A percentile compares a stretch with the other conserved stretches of the same genome.
Conservation (phyloP, 2,329 filamentous ascomycete species). For the Nemania bipapillata region DNA sequence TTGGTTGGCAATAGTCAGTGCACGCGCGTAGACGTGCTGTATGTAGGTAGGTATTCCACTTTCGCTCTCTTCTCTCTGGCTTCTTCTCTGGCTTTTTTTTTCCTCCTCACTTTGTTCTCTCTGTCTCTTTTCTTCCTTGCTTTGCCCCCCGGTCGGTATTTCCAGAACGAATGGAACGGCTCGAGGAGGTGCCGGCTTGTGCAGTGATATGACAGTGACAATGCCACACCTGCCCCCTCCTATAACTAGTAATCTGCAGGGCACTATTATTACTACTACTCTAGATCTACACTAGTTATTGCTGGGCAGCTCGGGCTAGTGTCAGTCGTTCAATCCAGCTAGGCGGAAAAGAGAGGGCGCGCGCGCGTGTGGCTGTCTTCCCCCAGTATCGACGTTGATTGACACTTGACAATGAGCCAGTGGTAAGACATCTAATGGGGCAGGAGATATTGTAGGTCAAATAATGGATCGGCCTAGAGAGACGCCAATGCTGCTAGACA, state of each 20-base stretch:
- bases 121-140: neutral
- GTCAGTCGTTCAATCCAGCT: slow-evolving; percentile 17
- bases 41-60: slow-evolving; percentile 4
- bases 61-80: neutral
- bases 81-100: neutral
- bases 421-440: neutral
- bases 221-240: slow-evolving; percentile 13
- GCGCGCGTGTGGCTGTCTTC: slow-evolving; percentile 15
- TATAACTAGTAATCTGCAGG: slow-evolving; percentile 36
- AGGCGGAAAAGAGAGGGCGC: slow-evolving; percentile 31
- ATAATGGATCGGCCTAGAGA: neutral
- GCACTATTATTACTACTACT: slow-evolving; percentile 32
- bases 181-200: slow-evolving; percentile 14
- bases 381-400: slow-evolving; percentile 6
- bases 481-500: neutral
- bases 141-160: slow-evolving; percentile 16
- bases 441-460: neutral
- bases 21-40: neutral
- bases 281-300: slow-evolving; percentile 24
- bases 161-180: slow-evolving; percentile 8
- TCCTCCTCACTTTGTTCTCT: neutral
- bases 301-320: slow-evolving; percentile 22
- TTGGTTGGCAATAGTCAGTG: neutral
- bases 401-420: neutral
- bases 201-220: slow-evolving; percentile 20